Percentiles rank a stretch among this genome's conserved stretches.
Conservation (phyloP, 139 green algal genomes). For the Tetratostichococcus sp. region DNA sequence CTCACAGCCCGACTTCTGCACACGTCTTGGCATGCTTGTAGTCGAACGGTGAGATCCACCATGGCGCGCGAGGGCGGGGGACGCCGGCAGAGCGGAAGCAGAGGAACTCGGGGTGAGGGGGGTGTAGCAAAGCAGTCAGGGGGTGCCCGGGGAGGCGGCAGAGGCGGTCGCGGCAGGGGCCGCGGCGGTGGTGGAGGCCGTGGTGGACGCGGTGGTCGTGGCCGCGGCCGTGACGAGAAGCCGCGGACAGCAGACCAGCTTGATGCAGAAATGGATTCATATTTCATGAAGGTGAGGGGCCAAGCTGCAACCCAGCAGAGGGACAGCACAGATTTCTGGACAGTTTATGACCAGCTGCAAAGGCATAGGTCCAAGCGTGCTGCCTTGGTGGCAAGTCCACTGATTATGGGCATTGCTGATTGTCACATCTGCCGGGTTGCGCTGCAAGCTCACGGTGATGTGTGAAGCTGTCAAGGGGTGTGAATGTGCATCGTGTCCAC, state of each 20-base stretch:
- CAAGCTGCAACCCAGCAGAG: too few relatives aligned
- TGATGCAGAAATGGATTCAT: constrained; percentile 39
- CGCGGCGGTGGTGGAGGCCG: background rate
- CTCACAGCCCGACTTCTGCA: too few relatives aligned
- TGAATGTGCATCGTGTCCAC: too few relatives aligned
- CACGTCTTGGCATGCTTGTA: too few relatives aligned
- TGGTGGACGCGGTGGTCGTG: background rate
- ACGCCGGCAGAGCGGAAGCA: background rate
- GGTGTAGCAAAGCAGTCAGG: background rate
- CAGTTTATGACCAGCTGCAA: too few relatives aligned
- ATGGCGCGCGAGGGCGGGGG: background rate
- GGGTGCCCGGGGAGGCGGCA: background rate
- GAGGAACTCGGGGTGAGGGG: background rate
- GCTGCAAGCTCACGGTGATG: too few relatives aligned
- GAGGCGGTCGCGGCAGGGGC: background rate
- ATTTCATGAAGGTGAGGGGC: constrained; percentile 20
- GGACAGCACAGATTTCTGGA: too few relatives aligned
- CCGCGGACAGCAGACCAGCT: constrained; percentile 23
- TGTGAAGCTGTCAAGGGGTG: too few relatives aligned
- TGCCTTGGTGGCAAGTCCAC: too few relatives aligned
- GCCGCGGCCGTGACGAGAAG: background rate
- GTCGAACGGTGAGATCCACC: too few relatives aligned
- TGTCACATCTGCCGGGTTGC: too few relatives aligned
- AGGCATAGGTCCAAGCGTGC: background rate
- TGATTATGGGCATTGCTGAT: background rate